phyloP scores from a whole-genome alignment of 192 early-diverging fungal species.

The Backusella macrospora region DNA sequence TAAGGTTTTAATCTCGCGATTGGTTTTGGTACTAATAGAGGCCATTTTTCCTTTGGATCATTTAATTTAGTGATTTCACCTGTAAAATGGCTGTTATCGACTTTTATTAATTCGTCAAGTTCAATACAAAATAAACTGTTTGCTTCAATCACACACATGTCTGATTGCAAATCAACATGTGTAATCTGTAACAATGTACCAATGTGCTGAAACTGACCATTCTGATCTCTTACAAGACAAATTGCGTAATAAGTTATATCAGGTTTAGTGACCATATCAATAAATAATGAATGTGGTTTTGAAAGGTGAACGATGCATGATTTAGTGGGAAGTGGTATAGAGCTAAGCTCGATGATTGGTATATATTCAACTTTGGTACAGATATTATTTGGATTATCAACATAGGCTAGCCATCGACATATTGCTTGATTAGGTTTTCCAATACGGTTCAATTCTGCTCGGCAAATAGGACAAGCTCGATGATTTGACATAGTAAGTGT shows the following conservation, averaged over 20 bases:
- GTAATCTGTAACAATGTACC: conserved; percentile 54
- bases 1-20: not conserved
- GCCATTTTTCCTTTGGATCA: conserved; percentile 28
- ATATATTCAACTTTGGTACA: not conserved
- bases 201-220: conserved; percentile 39
- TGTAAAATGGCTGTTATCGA: conserved; percentile 46
- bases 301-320: not conserved
- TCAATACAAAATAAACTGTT: conserved; percentile 48
- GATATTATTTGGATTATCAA: not conserved
- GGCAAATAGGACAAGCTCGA: conserved; percentile 50
- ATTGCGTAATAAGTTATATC: conserved; percentile 51
- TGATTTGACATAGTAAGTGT: conserved; percentile 54
- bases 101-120: conserved; percentile 33
- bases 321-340: not conserved
- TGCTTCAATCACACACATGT: conserved; percentile 54
- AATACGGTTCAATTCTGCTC: conserved; percentile 34
- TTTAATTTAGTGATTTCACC: conserved; percentile 48
- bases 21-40: not conserved
- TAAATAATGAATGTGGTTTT: not conserved
- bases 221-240: conserved; percentile 25
- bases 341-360: conserved; percentile 7
- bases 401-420: conserved; percentile 1
- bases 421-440: conserved; percentile 10
- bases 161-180: conserved; percentile 43
- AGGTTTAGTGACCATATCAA: conserved; percentile 18